phyloP scores from a whole-genome alignment of 2,329 filamentous ascomycete genomes.

The Alternaria arborescens region DNA sequence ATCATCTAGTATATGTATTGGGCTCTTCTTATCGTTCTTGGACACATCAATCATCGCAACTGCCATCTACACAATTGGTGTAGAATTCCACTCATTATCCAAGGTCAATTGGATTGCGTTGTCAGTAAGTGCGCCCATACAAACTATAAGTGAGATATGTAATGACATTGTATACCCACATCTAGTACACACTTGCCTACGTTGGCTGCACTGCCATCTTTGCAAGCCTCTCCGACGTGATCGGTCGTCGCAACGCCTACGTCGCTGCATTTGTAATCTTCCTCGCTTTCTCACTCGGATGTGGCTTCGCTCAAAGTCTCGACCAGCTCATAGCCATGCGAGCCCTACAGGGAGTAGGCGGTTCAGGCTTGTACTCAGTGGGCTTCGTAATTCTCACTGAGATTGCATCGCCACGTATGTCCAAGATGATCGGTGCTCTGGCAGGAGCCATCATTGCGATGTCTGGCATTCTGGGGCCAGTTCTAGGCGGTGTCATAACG shows the following conservation, averaged over 20 bases:
- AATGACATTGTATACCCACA: no score
- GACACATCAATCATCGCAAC: conserved; percentile 69
- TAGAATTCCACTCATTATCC: conserved; percentile 56
- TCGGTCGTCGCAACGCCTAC: conserved; percentile 40
- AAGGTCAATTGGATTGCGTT: conserved; percentile 31
- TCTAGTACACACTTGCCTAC: conserved; percentile 56
- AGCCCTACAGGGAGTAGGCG: conserved; percentile 47
- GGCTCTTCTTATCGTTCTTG: conserved; percentile 66
- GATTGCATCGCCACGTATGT: conserved; percentile 29
- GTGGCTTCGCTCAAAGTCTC: conserved; percentile 38
- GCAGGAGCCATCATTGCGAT: conserved; percentile 15
- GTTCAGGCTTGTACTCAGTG: conserved; percentile 39
- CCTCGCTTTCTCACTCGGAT: conserved; percentile 44
- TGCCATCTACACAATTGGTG: conserved; percentile 64
- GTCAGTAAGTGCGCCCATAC: background rate
- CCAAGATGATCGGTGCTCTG: conserved; percentile 7
- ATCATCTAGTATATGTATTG: conserved; percentile 56
- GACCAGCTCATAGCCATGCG: conserved; percentile 46
- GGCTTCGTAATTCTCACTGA: conserved; percentile 43
- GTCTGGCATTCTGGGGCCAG: conserved; percentile 22
- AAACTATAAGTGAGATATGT: no score
- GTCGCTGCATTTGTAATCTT: conserved; percentile 38
- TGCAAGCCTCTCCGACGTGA: conserved; percentile 46
- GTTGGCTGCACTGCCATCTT: conserved; percentile 60
- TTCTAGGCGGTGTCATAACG: conserved; percentile 29